Conservation (phyloP, 768 basidiomycete genomes). For the Suillus luteus region DNA sequence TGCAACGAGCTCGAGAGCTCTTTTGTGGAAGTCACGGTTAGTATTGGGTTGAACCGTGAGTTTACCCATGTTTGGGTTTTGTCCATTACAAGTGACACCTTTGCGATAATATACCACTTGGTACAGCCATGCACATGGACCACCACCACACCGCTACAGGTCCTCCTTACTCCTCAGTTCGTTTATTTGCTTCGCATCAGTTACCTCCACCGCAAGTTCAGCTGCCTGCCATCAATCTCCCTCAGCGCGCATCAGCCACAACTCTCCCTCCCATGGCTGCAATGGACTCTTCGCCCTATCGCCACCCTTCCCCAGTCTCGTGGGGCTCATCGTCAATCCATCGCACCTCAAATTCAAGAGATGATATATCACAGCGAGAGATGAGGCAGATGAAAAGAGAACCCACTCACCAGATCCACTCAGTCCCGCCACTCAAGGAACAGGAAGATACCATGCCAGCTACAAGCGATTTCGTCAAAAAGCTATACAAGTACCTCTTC, state of each 20-base stretch:
- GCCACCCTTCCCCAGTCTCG: conserved; percentile 23
- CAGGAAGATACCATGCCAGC: conserved; percentile 77
- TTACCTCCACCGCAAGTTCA: conserved; percentile 13
- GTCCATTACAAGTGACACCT: conserved; percentile 4
- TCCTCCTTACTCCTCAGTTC: conserved; percentile 6
- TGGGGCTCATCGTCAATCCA: conserved; percentile 27
- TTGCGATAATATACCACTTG: conserved; percentile 25
- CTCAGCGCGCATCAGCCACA: conserved; percentile 11
- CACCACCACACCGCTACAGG: conserved; percentile 6
- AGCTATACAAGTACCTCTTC: conserved; percentile 77
- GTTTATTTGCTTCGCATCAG: not conserved
- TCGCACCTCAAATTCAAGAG: conserved; percentile 43
- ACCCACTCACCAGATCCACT: conserved; percentile 29
- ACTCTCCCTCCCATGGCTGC: conserved; percentile 22
- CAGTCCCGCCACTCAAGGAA: conserved; percentile 36
- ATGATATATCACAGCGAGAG: conserved; percentile 36
- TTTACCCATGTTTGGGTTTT: conserved; percentile 29
- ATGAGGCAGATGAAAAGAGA: conserved; percentile 33
- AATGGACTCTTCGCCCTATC: conserved; percentile 34
- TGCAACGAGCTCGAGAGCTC: not conserved
- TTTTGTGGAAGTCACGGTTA: too few relatives aligned
- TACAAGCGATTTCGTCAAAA: conserved; percentile 94
- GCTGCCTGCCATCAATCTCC: conserved; percentile 15
- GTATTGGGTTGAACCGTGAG: conserved; percentile 14
- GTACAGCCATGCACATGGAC: conserved; percentile 10